Percentiles rank a stretch among this genome's conserved stretches.
Conservation (phyloP, 2,329 filamentous ascomycete genomes). For the Pseudomassariella vexata region DNA sequence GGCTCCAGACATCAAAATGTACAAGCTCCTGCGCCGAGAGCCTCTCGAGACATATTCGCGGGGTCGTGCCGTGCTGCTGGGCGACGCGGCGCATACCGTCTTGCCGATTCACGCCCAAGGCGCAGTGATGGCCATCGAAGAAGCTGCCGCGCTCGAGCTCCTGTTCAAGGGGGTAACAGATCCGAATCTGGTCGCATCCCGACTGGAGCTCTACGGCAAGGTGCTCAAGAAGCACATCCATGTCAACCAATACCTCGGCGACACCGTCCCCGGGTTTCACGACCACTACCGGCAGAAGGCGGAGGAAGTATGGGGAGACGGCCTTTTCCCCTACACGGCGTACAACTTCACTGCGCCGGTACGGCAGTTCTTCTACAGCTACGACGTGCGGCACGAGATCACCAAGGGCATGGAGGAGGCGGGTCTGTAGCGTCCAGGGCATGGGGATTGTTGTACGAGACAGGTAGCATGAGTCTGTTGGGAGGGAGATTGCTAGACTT, state of each 20-base stretch:
- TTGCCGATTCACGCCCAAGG: constrained; percentile 10
- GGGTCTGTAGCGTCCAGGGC: too few species aligned
- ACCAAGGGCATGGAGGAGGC: constrained; percentile 3
- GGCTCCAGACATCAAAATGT: constrained; percentile 7
- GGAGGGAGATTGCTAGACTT: too few species aligned
- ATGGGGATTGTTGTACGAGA: too few species aligned
- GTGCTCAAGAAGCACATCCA: constrained; percentile 10
- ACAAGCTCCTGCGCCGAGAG: constrained; percentile 7
- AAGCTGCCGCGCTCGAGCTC: constrained; percentile 8
- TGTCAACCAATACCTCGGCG: constrained; percentile 9
- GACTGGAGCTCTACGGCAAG: constrained; percentile 6
- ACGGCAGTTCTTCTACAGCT: constrained; percentile 9
- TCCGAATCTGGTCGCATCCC: not conserved
- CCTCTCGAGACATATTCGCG: constrained; percentile 5
- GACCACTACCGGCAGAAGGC: constrained; percentile 6
- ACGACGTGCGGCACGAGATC: constrained; percentile 9
- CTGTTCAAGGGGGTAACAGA: constrained; percentile 2
- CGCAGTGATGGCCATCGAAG: constrained; percentile 8
- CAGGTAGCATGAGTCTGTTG: too few species aligned
- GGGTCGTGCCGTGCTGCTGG: constrained; percentile 9
- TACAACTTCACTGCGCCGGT: constrained; percentile 8
- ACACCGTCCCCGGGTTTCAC: constrained; percentile 6
- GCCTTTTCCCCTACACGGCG: constrained; percentile 4
- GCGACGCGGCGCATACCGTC: constrained; percentile 10
- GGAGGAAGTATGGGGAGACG: constrained; percentile 7